Conservation (phyloP, 176 grass and related monocot genomes). For the Pharus latifolius region DNA sequence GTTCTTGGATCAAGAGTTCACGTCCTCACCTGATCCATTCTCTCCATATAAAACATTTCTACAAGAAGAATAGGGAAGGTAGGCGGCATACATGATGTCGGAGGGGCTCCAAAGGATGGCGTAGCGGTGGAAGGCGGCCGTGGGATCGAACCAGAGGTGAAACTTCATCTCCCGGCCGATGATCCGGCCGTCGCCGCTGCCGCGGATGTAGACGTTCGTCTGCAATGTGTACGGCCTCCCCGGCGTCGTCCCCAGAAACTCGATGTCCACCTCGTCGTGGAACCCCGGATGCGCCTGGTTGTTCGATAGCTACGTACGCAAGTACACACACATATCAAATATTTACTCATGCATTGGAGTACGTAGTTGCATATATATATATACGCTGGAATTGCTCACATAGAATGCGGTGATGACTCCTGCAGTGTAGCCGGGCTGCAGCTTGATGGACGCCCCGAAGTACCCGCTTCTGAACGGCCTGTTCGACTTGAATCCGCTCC, state of each 20-base stretch:
- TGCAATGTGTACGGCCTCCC: slow-evolving; percentile 57
- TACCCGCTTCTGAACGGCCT: slow-evolving; percentile 39
- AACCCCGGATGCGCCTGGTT: slow-evolving; percentile 45
- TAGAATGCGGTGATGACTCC: slow-evolving; percentile 79
- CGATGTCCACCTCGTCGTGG: slow-evolving; percentile 73
- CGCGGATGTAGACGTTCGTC: slow-evolving; percentile 62
- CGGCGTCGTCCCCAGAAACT: slow-evolving; percentile 52
- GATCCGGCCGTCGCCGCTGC: slow-evolving; percentile 45
- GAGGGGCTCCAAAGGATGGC: slow-evolving; percentile 26
- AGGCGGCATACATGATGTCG: slow-evolving; percentile 36
- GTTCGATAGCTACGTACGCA: slow-evolving; percentile 38
- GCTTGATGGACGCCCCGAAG: slow-evolving; percentile 48
- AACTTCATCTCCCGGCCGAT: slow-evolving; percentile 65
- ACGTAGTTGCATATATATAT: too few relatives aligned
- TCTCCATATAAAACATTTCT: too few relatives aligned
- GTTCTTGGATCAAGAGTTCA: too few relatives aligned
- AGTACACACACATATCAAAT: too few relatives aligned
- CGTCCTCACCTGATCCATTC: too few relatives aligned
- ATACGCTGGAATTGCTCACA: too few relatives aligned
- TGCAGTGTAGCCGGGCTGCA: slow-evolving; percentile 60
- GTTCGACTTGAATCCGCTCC: slow-evolving; percentile 67
- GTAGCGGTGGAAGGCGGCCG: slow-evolving; percentile 32
- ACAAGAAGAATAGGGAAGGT: too few relatives aligned
- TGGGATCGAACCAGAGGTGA: slow-evolving; percentile 53
- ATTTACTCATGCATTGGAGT: too few relatives aligned